Evolutionary conservation across 1,284 basidiomycete species (phyloP).

Genomic region (Takashimella koratensis): DNA sequence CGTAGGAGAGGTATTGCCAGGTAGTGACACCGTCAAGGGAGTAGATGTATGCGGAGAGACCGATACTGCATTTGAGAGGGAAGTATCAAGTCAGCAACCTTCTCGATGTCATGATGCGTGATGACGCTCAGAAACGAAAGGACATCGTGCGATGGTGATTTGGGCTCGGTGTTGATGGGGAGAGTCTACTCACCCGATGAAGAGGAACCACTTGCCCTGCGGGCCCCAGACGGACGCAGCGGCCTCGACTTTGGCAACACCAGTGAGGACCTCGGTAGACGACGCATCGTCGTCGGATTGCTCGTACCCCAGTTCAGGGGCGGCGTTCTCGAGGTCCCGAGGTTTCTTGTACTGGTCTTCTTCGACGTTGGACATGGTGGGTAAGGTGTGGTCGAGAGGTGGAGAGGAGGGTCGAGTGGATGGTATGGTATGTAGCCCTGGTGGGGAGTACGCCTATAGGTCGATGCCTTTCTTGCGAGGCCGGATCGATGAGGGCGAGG

Average conservation of each 20-base stretch:
- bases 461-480: too few species aligned
- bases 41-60: slow-evolving; percentile 69
- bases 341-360: neutral
- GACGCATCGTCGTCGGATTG: neutral
- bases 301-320: neutral
- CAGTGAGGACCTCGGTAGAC: slow-evolving; percentile 4
- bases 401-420: neutral
- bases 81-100: neutral
- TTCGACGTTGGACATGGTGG: neutral
- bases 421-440: too few species aligned
- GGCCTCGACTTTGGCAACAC: slow-evolving; percentile 43
- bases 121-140: neutral
- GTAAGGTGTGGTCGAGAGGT: neutral
- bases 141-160: too few species aligned
- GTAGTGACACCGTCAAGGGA: slow-evolving; percentile 67
- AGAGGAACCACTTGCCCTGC: slow-evolving; percentile 58
- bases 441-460: too few species aligned
- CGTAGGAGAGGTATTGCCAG: slow-evolving; percentile 62
- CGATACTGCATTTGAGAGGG: slow-evolving; percentile 53
- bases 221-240: slow-evolving; percentile 42
- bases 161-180: too few species aligned
- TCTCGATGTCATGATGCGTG: neutral
- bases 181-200: slow-evolving; percentile 58
- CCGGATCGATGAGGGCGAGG: neutral
- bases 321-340: neutral